phyloP scores from a whole-genome alignment of 2,329 filamentous ascomycete species.

The Fusarium brachygibbosum region DNA sequence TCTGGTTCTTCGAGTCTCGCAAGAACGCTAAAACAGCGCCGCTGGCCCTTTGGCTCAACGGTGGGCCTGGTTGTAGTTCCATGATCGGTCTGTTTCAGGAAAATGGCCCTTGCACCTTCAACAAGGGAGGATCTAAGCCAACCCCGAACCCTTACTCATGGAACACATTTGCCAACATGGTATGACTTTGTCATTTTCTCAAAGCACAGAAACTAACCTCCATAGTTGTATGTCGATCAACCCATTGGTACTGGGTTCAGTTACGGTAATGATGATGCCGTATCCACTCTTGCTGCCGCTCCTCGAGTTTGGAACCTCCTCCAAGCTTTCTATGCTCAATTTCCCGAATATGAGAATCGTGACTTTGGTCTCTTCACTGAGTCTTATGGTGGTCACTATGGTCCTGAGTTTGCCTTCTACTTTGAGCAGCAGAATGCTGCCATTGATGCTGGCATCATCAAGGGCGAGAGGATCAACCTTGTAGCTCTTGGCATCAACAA shows the following conservation, averaged over 20 bases:
- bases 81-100: constrained; percentile 67
- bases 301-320: constrained; percentile 64
- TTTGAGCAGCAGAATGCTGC: constrained; percentile 68
- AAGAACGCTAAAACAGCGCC: constrained; percentile 55
- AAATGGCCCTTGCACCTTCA: constrained; percentile 84
- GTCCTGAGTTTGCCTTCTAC: constrained; percentile 67
- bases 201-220: not conserved
- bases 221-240: constrained; percentile 74
- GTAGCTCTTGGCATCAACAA: constrained; percentile 69
- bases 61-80: constrained; percentile 52
- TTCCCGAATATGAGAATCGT: constrained; percentile 71
- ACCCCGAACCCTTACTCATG: constrained; percentile 71
- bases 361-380: constrained; percentile 68
- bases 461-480: constrained; percentile 60
- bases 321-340: constrained; percentile 73
- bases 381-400: constrained; percentile 70
- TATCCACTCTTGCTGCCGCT: constrained; percentile 50
- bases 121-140: constrained; percentile 47
- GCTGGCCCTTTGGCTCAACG: constrained; percentile 69
- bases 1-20: constrained; percentile 65
- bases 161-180: constrained; percentile 72
- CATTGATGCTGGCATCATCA: constrained; percentile 60
- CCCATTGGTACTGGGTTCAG: constrained; percentile 56
- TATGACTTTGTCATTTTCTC: rapidly evolving
- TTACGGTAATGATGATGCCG: constrained; percentile 44